phyloP scores from a whole-genome alignment of 108 stramenopile genomes.

The Bacterosira constricta region DNA sequence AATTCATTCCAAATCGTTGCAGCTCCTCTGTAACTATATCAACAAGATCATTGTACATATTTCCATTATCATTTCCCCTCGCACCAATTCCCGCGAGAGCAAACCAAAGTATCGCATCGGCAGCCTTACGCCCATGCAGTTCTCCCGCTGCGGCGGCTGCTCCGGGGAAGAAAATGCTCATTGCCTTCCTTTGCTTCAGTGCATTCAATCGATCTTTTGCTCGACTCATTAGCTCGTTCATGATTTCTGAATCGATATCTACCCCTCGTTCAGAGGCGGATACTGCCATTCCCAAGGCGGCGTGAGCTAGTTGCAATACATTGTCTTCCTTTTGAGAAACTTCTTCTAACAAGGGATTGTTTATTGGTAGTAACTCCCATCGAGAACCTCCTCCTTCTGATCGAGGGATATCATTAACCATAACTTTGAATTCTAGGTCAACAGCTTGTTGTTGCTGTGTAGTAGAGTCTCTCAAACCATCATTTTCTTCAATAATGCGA shows the following conservation, averaged over 20 bases:
- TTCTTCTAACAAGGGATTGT: not conserved
- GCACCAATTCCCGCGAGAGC: conserved; percentile 60
- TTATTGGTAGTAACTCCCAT: conserved; percentile 46
- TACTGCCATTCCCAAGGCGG: conserved; percentile 62
- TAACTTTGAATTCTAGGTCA: conserved; percentile 31
- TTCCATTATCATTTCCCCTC: not conserved
- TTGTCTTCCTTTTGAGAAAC: conserved; percentile 22
- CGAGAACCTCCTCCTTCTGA: conserved; percentile 58
- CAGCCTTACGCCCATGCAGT: conserved; percentile 71
- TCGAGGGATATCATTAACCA: conserved; percentile 60
- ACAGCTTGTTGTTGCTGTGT: not conserved
- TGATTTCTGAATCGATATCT: conserved; percentile 11
- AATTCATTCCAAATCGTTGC: conserved; percentile 55
- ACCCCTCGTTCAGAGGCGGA: conserved; percentile 38
- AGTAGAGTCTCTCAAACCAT: not conserved
- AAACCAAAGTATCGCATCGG: conserved; percentile 87
- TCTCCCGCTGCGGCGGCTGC: conserved; percentile 26
- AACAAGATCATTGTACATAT: conserved; percentile 53
- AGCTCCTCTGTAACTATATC: conserved; percentile 56
- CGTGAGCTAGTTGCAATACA: conserved; percentile 72
- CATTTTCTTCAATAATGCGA: conserved; percentile 8
- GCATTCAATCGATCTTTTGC: conserved; percentile 30
- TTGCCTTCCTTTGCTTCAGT: conserved; percentile 23
- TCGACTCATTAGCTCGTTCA: conserved; percentile 22
- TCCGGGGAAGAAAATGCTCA: conserved; percentile 4